Conservation (phyloP, 345 rosid species). For the Citrus hindsii region DNA sequence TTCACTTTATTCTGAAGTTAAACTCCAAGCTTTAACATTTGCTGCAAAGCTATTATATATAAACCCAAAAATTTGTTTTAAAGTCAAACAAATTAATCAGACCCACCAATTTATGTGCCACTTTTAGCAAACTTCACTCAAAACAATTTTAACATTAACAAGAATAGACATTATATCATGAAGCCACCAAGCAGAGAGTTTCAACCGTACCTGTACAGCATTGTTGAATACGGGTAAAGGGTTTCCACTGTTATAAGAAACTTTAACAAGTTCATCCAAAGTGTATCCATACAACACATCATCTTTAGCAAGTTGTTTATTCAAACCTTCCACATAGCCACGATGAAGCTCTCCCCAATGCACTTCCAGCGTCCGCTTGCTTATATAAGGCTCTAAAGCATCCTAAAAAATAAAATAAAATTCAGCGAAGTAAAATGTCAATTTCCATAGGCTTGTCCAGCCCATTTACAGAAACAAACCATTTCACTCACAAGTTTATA, state of each 20-base stretch:
- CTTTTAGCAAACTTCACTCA: not conserved
- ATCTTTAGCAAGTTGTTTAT: slow-evolving; percentile 58
- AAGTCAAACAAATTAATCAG: not conserved
- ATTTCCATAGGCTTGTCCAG: not conserved
- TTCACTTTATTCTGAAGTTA: not conserved
- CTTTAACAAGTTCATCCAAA: slow-evolving; percentile 81
- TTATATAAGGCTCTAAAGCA: slow-evolving; percentile 90
- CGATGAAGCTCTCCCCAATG: slow-evolving; percentile 84
- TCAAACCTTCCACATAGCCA: slow-evolving; percentile 62
- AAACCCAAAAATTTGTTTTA: not conserved
- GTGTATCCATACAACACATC: slow-evolving; percentile 74
- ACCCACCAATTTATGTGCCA: not conserved
- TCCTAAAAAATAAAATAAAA: slow-evolving; percentile 37
- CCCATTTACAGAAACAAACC: not conserved
- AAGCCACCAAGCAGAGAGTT: not conserved
- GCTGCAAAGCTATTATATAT: not conserved
- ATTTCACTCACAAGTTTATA: slow-evolving; percentile 67
- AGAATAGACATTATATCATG: not conserved
- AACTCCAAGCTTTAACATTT: not conserved
- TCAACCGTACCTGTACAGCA: slow-evolving; percentile 63
- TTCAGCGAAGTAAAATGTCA: not conserved
- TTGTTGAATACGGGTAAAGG: slow-evolving; percentile 83
- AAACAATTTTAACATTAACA: not conserved
- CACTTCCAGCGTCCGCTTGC: slow-evolving; percentile 58
- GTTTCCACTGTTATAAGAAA: slow-evolving; percentile 76